Conservation (phyloP, 1,284 basidiomycete genomes). For the Ceratobasidium papillatum region DNA sequence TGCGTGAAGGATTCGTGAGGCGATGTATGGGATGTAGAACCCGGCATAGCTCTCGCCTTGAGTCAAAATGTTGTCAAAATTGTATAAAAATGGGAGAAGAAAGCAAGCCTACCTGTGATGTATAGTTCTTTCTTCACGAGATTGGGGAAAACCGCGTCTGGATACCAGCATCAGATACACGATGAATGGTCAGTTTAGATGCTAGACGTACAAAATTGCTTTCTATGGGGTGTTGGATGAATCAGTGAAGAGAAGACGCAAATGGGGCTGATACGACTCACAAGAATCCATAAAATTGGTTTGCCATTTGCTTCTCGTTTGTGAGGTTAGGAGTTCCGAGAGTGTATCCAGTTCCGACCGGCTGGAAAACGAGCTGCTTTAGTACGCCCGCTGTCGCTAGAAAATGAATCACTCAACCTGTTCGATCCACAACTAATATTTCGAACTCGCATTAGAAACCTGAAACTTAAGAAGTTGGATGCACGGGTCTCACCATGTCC, state of each 20-base stretch:
- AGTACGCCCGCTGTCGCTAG: no score
- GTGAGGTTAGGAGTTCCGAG: slow-evolving; percentile 50
- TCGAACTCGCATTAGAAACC: not conserved
- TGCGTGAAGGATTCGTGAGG: slow-evolving; percentile 47
- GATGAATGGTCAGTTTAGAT: not conserved
- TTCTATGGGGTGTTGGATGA: not conserved
- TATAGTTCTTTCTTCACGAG: slow-evolving; percentile 46
- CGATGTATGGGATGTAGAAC: slow-evolving; percentile 55
- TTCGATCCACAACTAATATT: slow-evolving; percentile 38
- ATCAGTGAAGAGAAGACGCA: not conserved
- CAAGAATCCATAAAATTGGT: slow-evolving; percentile 50
- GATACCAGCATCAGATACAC: not conserved
- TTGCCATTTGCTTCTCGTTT: slow-evolving; percentile 51
- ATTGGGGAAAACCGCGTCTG: slow-evolving; percentile 42
- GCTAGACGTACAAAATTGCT: slow-evolving; percentile 16
- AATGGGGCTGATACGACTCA: slow-evolving; percentile 1
- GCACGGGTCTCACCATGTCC: slow-evolving; percentile 45
- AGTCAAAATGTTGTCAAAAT: not conserved
- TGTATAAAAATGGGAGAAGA: not conserved
- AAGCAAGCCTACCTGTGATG: slow-evolving; percentile 48
- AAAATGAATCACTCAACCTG: slow-evolving; percentile 23
- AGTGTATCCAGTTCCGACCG: slow-evolving; percentile 53
- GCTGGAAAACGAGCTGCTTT: slow-evolving; percentile 48
- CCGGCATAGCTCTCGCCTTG: slow-evolving; percentile 24
- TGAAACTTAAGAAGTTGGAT: not conserved